Evolutionary conservation across 2,329 filamentous ascomycete genomes (phyloP).

Genomic region (Exophiala sideris): DNA sequence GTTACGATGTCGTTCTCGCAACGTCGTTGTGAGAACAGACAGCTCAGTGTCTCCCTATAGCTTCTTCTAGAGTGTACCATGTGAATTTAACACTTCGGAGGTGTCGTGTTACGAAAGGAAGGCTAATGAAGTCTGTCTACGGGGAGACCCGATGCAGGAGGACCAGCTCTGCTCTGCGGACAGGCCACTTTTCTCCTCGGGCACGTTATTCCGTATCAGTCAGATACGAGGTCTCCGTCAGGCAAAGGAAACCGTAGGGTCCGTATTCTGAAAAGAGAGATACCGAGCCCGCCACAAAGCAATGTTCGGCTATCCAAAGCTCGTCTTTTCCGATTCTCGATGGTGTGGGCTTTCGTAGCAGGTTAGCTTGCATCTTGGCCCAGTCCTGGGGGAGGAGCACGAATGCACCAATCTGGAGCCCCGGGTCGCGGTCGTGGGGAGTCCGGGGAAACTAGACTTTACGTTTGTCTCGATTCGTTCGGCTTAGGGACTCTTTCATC

Average conservation of each 20-base stretch:
- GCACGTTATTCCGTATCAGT: background rate
- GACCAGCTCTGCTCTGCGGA: too few species aligned
- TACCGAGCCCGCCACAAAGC: background rate
- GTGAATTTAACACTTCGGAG: too few species aligned
- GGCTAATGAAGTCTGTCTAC: too few species aligned
- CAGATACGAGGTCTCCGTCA: too few species aligned
- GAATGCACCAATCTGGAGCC: background rate
- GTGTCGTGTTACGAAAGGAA: too few species aligned
- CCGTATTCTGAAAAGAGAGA: background rate
- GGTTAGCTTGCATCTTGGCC: background rate
- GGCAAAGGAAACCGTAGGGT: background rate
- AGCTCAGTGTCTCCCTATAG: too few species aligned
- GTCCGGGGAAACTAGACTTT: background rate
- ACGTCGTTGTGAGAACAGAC: too few species aligned
- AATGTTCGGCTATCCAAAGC: background rate
- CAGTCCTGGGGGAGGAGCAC: background rate
- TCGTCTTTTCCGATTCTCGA: background rate
- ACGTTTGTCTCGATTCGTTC: background rate
- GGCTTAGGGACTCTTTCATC: background rate
- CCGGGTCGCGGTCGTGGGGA: background rate
- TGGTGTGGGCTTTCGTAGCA: background rate
- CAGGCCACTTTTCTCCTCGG: background rate
- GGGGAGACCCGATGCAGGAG: too few species aligned
- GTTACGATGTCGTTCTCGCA: too few species aligned
- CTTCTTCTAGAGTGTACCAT: too few species aligned